Base-by-base conservation (phyloP, 75 land plant species). In the Gnetum montanum region DNA sequence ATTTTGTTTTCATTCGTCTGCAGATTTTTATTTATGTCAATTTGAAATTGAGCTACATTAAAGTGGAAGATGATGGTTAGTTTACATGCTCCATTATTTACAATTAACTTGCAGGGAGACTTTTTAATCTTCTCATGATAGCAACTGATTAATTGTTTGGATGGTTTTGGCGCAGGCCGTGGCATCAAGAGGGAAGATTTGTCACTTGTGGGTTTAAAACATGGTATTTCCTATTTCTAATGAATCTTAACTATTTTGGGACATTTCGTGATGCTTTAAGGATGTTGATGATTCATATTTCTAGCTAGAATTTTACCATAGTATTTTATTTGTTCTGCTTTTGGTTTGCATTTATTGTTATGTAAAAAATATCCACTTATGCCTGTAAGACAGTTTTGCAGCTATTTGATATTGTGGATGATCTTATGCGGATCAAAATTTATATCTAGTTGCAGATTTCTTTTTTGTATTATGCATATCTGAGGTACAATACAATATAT, bases 51-150 rank as follows among this genome's bases (percentile, higher is more conserved):
- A 74, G 82, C 49, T 77, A 55, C 65, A 65, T 89, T 8, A 85
- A 82, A 71, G 90, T 94, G 23, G 82, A 79, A 41, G 98, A 94
- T 67, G 68, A 94, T 73, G 95, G 98, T 88, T 15, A 66, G 81
- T 54, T n/a, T 15, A 3, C 31, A 13, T 25, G 22, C 11, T 59
- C 50, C 41, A 3, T 15, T 1, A 57, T n/a, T 18, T 16, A 7
- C 33, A 7, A 31, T 33, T 18, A 31, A 4, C 10, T 31, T 33
- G 36, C 36, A n/a, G n/a, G n/a, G n/a, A n/a, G n/a, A n/a, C n/a
- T n/a, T n/a, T n/a, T n/a, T n/a, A n/a, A n/a, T n/a, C n/a, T n/a
- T n/a, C n/a, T n/a, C n/a, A n/a, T n/a, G n/a, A n/a, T n/a, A n/a
- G n/a, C n/a, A n/a, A n/a, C n/a, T n/a, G n/a, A n/a, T n/a, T n/a